Conservation (phyloP, 352 stramenopile genomes). For the Globisporangium lucens region DNA sequence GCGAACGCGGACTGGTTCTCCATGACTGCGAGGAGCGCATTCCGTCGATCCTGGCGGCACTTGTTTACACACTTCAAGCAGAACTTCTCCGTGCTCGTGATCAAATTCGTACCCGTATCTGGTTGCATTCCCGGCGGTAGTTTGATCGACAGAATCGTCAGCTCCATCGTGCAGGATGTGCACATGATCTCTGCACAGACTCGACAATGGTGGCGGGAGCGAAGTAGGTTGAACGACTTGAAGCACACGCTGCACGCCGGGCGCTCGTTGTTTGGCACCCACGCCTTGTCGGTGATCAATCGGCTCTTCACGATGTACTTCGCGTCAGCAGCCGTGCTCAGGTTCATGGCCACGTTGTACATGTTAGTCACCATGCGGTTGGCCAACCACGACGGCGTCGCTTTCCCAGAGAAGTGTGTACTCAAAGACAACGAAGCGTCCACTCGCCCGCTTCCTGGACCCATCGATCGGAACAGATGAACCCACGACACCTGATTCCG, state of each 20-base stretch:
- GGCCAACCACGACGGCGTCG: constrained; percentile 64
- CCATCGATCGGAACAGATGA: constrained; percentile 55
- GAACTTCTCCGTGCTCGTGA: constrained; percentile 78
- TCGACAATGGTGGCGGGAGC: constrained; percentile 75
- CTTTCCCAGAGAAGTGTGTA: constrained; percentile 22
- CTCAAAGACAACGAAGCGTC: constrained; percentile 24
- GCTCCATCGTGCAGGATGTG: constrained; percentile 57
- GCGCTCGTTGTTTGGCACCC: constrained; percentile 66
- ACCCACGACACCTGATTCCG: constrained; percentile 51
- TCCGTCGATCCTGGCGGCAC: constrained; percentile 50
- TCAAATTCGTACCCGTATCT: constrained; percentile 43
- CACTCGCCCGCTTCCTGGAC: constrained; percentile 44
- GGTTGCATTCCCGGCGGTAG: constrained; percentile 53
- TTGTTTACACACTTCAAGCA: constrained; percentile 81
- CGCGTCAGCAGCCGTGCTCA: constrained; percentile 50
- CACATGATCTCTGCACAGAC: constrained; percentile 85
- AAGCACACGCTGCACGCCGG: constrained; percentile 72
- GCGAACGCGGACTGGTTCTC: constrained; percentile 14
- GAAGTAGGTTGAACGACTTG: constrained; percentile 73
- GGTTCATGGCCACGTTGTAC: constrained; percentile 31
- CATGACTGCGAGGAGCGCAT: constrained; percentile 21
- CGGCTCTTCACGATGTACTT: constrained; percentile 59
- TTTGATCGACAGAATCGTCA: constrained; percentile 51
- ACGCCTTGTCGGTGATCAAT: constrained; percentile 63
- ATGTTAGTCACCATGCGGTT: constrained; percentile 57